These are phyloP conservation scores for Picea abies DNA, from an alignment of 83 land plant species.

Conservation along the genomic window DNA sequence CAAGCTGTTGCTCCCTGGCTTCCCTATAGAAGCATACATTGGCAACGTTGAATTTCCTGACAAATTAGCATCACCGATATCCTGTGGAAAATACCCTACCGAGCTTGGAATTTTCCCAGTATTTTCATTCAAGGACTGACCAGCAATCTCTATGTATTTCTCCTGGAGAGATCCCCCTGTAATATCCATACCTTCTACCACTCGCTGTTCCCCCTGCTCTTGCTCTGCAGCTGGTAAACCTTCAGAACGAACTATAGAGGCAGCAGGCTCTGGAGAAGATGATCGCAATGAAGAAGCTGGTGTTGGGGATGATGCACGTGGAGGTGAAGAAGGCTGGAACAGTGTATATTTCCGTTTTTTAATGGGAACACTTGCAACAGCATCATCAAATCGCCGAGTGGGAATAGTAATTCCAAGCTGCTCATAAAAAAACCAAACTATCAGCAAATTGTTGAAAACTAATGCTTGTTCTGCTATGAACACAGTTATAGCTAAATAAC, in stretches of 20 bases:
- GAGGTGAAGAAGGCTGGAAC: background rate
- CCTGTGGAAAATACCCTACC: background rate
- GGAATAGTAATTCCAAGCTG: slow-evolving; percentile 1
- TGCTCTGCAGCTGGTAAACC: background rate
- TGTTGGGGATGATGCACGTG: background rate
- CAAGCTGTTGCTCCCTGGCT: background rate
- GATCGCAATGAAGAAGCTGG: too few relatives aligned
- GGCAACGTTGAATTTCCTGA: background rate
- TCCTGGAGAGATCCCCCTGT: background rate
- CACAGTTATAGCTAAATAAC: background rate
- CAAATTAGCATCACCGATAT: background rate
- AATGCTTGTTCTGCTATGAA: background rate
- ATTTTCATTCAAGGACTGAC: background rate
- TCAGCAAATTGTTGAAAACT: background rate
- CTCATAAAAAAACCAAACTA: background rate
- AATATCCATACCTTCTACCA: background rate
- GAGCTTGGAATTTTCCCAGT: background rate
- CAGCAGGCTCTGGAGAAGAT: background rate
- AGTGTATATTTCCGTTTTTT: slow-evolving; percentile 8
- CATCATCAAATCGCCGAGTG: slow-evolving; percentile 1
- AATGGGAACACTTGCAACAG: background rate
- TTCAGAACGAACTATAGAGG: background rate
- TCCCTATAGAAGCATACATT: background rate
- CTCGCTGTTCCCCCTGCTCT: background rate
- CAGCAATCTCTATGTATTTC: background rate